Conservation (phyloP, 31 red algal species). For the Porphyra umbilicalis region DNA sequence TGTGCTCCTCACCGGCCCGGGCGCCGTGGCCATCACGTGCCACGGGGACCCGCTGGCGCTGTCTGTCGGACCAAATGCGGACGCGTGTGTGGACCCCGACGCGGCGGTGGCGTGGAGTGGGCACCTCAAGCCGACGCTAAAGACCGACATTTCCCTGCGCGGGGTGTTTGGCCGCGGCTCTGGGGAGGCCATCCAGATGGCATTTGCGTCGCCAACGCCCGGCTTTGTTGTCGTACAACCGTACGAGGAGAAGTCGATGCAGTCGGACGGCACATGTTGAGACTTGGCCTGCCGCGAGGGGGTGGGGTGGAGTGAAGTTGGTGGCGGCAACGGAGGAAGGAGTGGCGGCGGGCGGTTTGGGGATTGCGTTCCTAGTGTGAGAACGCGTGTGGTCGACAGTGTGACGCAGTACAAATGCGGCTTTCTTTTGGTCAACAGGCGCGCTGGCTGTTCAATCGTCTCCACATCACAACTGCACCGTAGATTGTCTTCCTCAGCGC, state of each 20-base stretch:
- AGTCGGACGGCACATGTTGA: no score
- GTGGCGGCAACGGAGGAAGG: no score
- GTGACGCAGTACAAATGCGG: no score
- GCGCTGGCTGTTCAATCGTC: no score
- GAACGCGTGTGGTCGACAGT: no score
- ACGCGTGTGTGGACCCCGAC: constrained; percentile 10
- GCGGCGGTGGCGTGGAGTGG: constrained; percentile 26
- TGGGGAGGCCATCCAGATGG: constrained; percentile 14
- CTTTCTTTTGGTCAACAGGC: no score
- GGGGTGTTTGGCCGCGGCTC: not conserved
- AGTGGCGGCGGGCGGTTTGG: no score
- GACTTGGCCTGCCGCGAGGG: no score
- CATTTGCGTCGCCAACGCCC: not conserved
- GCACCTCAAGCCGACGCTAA: constrained; percentile 9
- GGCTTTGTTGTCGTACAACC: constrained; percentile 24
- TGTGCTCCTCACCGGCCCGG: constrained; percentile 8
- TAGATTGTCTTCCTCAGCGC: no score
- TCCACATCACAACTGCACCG: no score
- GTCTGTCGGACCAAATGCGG: not conserved
- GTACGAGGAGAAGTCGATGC: not conserved
- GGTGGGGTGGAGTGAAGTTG: no score
- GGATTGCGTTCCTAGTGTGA: no score
- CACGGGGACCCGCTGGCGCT: constrained; percentile 21
- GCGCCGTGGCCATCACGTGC: constrained; percentile 15
- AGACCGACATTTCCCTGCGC: constrained; percentile 4